Conservation (phyloP, 306 rosid species). For the Begonia fuchsioides region DNA sequence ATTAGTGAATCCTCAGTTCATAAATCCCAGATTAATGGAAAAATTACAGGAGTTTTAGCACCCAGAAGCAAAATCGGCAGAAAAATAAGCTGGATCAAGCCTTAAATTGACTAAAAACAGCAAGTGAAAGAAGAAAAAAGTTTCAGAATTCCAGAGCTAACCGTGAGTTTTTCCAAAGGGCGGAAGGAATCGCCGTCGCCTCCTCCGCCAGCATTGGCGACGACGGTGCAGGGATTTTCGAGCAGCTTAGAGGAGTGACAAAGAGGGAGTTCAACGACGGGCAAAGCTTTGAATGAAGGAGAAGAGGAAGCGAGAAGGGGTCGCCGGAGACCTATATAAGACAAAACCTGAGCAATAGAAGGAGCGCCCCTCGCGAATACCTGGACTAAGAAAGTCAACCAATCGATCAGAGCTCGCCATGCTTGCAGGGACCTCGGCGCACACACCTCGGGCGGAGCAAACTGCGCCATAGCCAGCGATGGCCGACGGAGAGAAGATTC, state of each 20-base stretch:
- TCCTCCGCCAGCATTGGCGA: conserved; percentile 16
- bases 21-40: too few species aligned
- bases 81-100: neutral
- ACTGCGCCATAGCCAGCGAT: conserved; percentile 17
- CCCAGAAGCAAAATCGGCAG: neutral
- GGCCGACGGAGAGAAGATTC: conserved; percentile 5
- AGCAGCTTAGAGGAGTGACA: conserved; percentile 10
- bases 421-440: conserved; percentile 19
- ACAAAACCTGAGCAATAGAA: conserved; percentile 21
- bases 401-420: conserved; percentile 31
- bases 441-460: conserved; percentile 19
- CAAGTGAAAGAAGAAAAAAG: too few species aligned
- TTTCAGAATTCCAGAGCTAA: conserved; percentile 1
- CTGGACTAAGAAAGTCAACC: conserved; percentile 22
- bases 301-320: conserved; percentile 18
- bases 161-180: conserved; percentile 47
- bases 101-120: too few species aligned
- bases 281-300: conserved; percentile 59
- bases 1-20: too few species aligned
- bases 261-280: conserved; percentile 52
- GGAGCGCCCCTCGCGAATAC: conserved; percentile 27
- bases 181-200: conserved; percentile 27
- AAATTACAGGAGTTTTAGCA: too few species aligned
- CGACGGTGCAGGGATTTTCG: conserved; percentile 8
- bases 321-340: conserved; percentile 16